These are phyloP conservation scores for Sugiyamaella chiloensis DNA, from an alignment of 805 yeast genomes.

Conservation along the genomic window DNA sequence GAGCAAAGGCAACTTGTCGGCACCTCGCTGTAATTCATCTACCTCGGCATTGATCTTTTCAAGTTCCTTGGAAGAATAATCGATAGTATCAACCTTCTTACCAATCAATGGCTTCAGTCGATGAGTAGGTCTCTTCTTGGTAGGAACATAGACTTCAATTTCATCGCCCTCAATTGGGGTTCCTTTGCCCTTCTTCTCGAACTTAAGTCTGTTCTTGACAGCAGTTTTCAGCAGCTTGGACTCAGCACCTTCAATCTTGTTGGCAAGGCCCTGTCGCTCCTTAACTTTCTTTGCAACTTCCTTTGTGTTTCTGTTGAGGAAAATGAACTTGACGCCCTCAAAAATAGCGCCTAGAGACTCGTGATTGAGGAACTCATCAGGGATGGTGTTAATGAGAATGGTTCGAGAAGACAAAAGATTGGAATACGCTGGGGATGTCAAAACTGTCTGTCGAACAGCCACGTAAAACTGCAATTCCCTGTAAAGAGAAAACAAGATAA, in stretches of 20 bases:
- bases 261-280: constrained; percentile 58
- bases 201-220: constrained; percentile 58
- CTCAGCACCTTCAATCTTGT: constrained; percentile 64
- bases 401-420: constrained; percentile 72
- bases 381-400: constrained; percentile 79
- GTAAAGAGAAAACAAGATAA: constrained; percentile 67
- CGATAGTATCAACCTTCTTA: constrained; percentile 79
- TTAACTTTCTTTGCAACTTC: constrained; percentile 53
- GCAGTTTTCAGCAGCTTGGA: constrained; percentile 57
- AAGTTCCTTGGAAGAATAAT: constrained; percentile 63
- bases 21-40: constrained; percentile 50
- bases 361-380: constrained; percentile 69
- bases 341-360: constrained; percentile 70
- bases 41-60: constrained; percentile 70
- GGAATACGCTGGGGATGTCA: constrained; percentile 80
- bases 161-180: constrained; percentile 26
- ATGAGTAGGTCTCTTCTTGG: constrained; percentile 82
- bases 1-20: constrained; percentile 59
- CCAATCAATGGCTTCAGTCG: constrained; percentile 69
- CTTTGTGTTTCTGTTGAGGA: constrained; percentile 67
- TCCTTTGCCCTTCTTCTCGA: constrained; percentile 59
- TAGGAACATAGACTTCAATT: constrained; percentile 48
- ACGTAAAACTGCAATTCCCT: constrained; percentile 78
- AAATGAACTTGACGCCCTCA: constrained; percentile 76
- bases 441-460: constrained; percentile 70